These are phyloP conservation scores for Metschnikowia dekortorum DNA, from an alignment of 805 yeast species.

Conservation along the genomic window DNA sequence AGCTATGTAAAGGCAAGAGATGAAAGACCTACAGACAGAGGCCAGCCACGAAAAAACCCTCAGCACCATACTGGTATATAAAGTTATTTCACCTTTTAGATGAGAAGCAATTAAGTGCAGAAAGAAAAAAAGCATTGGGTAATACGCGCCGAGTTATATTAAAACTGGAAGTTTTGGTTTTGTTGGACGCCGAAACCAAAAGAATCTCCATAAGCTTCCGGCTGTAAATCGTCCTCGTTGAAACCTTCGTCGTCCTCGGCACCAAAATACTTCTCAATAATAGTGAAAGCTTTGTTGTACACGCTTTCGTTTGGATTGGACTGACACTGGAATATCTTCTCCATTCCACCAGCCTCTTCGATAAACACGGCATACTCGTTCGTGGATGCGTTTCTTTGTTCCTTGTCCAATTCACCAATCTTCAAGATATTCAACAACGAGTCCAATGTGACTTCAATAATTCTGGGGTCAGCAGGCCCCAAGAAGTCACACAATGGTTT, in stretches of 20 bases:
- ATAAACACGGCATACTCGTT: constrained; percentile 88
- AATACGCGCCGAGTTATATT: not conserved
- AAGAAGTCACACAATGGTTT: constrained; percentile 94
- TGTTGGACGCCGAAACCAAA: constrained; percentile 81
- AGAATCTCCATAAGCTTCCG: constrained; percentile 73
- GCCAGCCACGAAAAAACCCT: not conserved
- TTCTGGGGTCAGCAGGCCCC: constrained; percentile 82
- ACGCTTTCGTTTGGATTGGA: constrained; percentile 86
- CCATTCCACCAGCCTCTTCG: constrained; percentile 99
- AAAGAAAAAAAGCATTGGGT: not conserved
- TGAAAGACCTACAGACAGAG: not conserved
- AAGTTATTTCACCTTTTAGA: not conserved
- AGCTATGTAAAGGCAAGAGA: not conserved
- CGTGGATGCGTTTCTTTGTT: constrained; percentile 58
- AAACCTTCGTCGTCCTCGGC: constrained; percentile 74
- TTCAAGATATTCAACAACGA: constrained; percentile 90
- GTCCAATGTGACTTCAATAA: constrained; percentile 91
- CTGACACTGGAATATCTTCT: constrained; percentile 91
- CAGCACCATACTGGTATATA: not conserved
- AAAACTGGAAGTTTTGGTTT: constrained; percentile 46
- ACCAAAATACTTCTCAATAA: constrained; percentile 87
- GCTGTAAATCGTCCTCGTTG: constrained; percentile 67
- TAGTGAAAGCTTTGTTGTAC: constrained; percentile 83
- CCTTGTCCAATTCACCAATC: constrained; percentile 92
- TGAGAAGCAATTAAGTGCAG: not conserved